Evolutionary conservation across 805 yeast species (phyloP), one percentile per base, ranked within the genome.

Genomic region (Brettanomyces sp.): DNA sequence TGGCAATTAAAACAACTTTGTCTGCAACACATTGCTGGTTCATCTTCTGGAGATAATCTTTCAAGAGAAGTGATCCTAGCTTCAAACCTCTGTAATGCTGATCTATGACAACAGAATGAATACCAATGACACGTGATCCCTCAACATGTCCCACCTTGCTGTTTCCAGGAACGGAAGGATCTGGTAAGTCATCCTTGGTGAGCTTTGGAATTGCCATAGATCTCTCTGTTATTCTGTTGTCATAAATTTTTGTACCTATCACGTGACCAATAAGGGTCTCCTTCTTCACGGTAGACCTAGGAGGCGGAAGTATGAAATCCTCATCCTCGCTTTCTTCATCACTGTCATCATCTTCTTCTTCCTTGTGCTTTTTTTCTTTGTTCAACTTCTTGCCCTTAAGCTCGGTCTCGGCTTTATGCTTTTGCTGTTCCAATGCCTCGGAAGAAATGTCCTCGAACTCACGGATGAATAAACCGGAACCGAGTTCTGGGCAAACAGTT

Each of bases 41-140:
- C 63, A 91, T 69, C 59, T 91, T 86, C 64, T 93, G 97, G 50
- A 90, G 76, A 66, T 86, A 93, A 65, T 91, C 99, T 54, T 85
- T 88, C 56, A 91, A 65, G 58, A 91, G 67, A 48, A 89, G 69
- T 12, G 95, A 78, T 7, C 95, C 98, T 48, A 93, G 69, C 59
- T 85, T 86, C 64, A 80, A 76, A 48, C 90, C 86, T 61, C 82
- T 87, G 73, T 79, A 87, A 36, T 79, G 78, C 22, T 89, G 85
- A 54, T 79, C 79, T 25, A 93, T 77, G 3, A 80, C 90, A 23
- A 91, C 67, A 4, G 93, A 79, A 62, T 93, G 98, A 42, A 91
- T 72, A 3, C 90, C 96, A 48, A 91, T 79, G 37, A 73, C 69
- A 41, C 79, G 67, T 25, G 95, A 86, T 12, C 75, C 68, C 60